Evolutionary conservation across 2,329 filamentous ascomycete genomes (phyloP), one percentile per base, ranked within the genome.

Genomic region (Aureobasidium sp.): DNA sequence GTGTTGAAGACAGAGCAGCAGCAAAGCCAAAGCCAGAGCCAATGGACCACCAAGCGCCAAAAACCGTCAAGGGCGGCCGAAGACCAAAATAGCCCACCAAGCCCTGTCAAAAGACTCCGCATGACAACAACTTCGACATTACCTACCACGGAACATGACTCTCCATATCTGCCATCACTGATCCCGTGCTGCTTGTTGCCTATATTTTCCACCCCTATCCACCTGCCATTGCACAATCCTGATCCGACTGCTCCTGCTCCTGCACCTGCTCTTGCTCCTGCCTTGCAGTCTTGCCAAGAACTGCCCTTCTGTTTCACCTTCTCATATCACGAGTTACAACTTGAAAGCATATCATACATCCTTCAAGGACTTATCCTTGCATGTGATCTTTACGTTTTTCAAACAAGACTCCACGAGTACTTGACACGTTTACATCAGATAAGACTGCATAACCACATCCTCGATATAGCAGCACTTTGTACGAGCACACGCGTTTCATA

Each of bases 31-130:
- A 34, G 29, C 41, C 41, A 24, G 20, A 44, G 41, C 41, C 41
- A 20, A 32, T 51, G 48, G 37, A 37, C 48, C 48, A 27, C 50
- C 51, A 29, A 55, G 51, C 51, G 51, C 51, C 51, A 55, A 55
- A 55, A 29, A 13, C n/a, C 24, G 43, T 46, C 20, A 27, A 32
- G 9, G 29, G 36, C 47, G 47, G 29, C 47, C 29, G n/a, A n/a
- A 32, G 46, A 50, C 47, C 47, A 43, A 55, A 55, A 55, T 55
- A 55, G 51, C 51, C 50, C 51, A 55, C 51, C 50, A 43, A 55
- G 51, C 36, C 51, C 51, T 55, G 51, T 55, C 51, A 43, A 47
- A 37, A n/a, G 5, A 37, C 48, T 52, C 48, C 48, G 37, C 48
- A 52, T 43, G 37, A 29, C 50, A 55, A 41, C 51, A 29, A 17